Evolutionary conservation across 768 basidiomycete genomes (phyloP), one percentile per base, ranked within the genome.

Genomic region (Calvatia gigantea): DNA sequence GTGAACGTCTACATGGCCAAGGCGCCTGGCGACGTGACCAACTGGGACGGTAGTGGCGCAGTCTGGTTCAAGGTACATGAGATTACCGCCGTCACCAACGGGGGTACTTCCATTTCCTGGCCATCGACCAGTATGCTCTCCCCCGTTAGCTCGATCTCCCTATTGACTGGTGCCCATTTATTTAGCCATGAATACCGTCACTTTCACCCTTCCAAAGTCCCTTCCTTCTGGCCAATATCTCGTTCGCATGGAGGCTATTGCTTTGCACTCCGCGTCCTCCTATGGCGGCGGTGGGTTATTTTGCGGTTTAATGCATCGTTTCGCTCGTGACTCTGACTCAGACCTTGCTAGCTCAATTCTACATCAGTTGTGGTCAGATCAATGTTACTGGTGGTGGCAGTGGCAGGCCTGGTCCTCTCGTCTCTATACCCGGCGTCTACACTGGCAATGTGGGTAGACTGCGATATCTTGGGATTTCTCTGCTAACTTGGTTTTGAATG

Each of bases 11-110:
- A 74, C 62, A 73, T 73, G 73, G 79, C 80, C 23, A 75, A 73
- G 58, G 79, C 78, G 3, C 75, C 78, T 32, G 64, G 62, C 2
- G 70, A 76, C 58, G 74, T 73, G 51, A 62, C 70, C 28, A 60
- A 59, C 31, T 75, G 70, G 63, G 75, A 71, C 42, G 75, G 75
- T 21, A 67, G 69, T 48, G 78, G 78, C 51, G 50, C 51, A 29
- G 75, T 75, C 32, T 77, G 76, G 75, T 77, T 77, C 69, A 73
- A 73, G 70, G 72, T 75, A 9, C 67, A 77, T 60, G 60, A 78
- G 63, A 70, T 77, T 46, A 53, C 68, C 8, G 73, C 75, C 9
- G 69, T 71, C 23, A 76, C 75, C 9, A 61, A 77, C 61, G 75
- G 75, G 38, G 73, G 74, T 29, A 60, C 48, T 19, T 69, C 68